A percentile compares a stretch with the other conserved stretches of the same genome.
Conservation (phyloP, 768 basidiomycete genomes). For the Lenzites betulinus region DNA sequence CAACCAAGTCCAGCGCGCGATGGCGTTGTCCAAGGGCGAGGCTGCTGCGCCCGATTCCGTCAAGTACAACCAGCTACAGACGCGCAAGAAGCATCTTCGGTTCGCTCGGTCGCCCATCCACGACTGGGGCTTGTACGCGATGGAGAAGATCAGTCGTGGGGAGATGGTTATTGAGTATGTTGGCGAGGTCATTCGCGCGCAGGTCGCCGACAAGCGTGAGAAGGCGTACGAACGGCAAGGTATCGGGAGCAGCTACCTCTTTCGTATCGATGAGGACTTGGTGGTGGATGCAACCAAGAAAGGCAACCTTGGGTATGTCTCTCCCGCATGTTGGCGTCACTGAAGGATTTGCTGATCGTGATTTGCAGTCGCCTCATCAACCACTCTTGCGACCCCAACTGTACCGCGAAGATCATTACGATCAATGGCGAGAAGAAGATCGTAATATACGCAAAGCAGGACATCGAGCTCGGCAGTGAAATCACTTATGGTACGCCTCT, state of each 20-base stretch:
- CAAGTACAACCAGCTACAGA: conserved; percentile 98
- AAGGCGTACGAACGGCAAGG: conserved; percentile 96
- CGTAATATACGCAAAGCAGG: conserved; percentile 97
- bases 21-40: conserved; percentile 75
- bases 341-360: neutral
- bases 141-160: conserved; percentile 90
- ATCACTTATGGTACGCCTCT: conserved; percentile 84
- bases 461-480: conserved; percentile 95
- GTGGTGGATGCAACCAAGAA: conserved; percentile 99
- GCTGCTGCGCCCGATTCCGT: conserved; percentile 74
- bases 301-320: conserved; percentile 92
- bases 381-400: conserved; percentile 96
- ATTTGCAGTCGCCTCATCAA: conserved; percentile 87
- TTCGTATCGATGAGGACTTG: conserved; percentile 96
- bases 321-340: neutral
- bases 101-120: conserved; percentile 96
- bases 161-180: conserved; percentile 99
- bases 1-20: conserved; percentile 84
- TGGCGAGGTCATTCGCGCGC: conserved; percentile 93
- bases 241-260: conserved; percentile 97
- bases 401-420: conserved; percentile 88
- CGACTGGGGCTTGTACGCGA: conserved; percentile 97
- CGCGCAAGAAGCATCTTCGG: conserved; percentile 95
- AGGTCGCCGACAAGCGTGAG: conserved; percentile 95
- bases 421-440: conserved; percentile 96